phyloP scores from a whole-genome alignment of 805 yeast species.

The Starmerella khaoyaiensis region DNA sequence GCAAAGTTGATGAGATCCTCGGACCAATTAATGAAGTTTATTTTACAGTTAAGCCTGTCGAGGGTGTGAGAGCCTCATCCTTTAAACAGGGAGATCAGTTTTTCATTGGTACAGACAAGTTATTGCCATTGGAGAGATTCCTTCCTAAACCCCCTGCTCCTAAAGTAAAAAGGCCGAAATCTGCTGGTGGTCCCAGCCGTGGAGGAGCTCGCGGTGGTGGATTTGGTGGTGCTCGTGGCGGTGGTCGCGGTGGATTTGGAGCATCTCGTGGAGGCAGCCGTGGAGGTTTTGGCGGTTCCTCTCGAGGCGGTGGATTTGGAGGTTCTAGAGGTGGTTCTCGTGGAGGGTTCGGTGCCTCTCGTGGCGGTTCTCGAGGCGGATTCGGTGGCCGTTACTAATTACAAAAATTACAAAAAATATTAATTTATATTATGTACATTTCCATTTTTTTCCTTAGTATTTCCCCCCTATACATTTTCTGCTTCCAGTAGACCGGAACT shows the following conservation, averaged over 20 bases:
- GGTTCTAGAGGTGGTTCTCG: slow-evolving; percentile 30
- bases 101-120: slow-evolving; percentile 87
- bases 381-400: slow-evolving; percentile 15
- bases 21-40: slow-evolving; percentile 98
- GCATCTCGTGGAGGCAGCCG: slow-evolving; percentile 32
- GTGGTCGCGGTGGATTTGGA: slow-evolving; percentile 36
- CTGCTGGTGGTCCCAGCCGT: slow-evolving; percentile 62
- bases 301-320: slow-evolving; percentile 28
- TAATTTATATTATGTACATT: no score
- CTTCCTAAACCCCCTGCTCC: slow-evolving; percentile 67
- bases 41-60: slow-evolving; percentile 90
- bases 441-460: slow-evolving; percentile 16
- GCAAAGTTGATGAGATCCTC: slow-evolving; percentile 94
- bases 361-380: slow-evolving; percentile 25
- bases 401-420: neutral
- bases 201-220: slow-evolving; percentile 39
- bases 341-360: slow-evolving; percentile 23
- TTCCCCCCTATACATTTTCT: slow-evolving; percentile 10
- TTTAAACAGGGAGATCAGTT: slow-evolving; percentile 95
- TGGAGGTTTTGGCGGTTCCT: slow-evolving; percentile 23
- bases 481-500: slow-evolving; percentile 19
- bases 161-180: slow-evolving; percentile 38
- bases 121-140: slow-evolving; percentile 91
- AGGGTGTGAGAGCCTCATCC: slow-evolving; percentile 88
- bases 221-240: slow-evolving; percentile 33